Base-by-base conservation (phyloP, 1,139 yeast genomes). In the Blastobotrys illinoisensis region DNA sequence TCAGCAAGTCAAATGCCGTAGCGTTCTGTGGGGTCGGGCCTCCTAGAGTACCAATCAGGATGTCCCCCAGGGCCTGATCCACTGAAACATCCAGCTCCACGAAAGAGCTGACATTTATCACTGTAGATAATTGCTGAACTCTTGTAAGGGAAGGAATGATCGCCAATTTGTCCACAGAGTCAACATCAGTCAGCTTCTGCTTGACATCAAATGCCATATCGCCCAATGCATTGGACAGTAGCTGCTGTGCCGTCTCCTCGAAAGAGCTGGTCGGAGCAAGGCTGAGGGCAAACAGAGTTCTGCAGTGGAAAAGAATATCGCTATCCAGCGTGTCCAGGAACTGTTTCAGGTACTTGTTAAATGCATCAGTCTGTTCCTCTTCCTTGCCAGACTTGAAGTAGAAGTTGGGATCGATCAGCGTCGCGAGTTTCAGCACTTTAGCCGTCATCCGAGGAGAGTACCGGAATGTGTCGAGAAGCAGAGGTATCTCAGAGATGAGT, bases 341-440 rank as follows among this genome's bases (percentile, higher is more conserved):
- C 32, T 63, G 60, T 47, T 61, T 60, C 16, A 62, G 53, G 11
- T 65, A 59, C 13, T 47, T 54, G 16, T 58, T 57, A 23, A 69
- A 56, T 4, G 64, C 55, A 14, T 50, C 58, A n/a, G 56, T 60
- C 47, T 63, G 65, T 18, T 58, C 59, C 13, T 57, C 47, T 53
- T 66, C 68, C 48, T 63, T 60, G 20, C 66, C 64, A n/a, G 66
- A 56, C 9, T 60, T 57, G 9, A 62, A 62, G 49, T 62, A 68
- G 6, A 62, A 52, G n/a, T 59, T 63, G 44, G 64, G 56, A 47
- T 68, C 67, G 13, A 71, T 57, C 24, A 68, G 51, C 18, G 62
- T 61, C 19, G 62, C 64, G 13, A 69, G 49, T 24, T 66, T 54
- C 24, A 68, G n/a, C 6, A 67, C 59, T 23, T 60, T 64, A 16